A percentile compares a stretch with the other conserved stretches of the same genome.
Evolutionary conservation across 2,329 filamentous ascomycete species (phyloP).

Genomic region (Knufia petricola): DNA sequence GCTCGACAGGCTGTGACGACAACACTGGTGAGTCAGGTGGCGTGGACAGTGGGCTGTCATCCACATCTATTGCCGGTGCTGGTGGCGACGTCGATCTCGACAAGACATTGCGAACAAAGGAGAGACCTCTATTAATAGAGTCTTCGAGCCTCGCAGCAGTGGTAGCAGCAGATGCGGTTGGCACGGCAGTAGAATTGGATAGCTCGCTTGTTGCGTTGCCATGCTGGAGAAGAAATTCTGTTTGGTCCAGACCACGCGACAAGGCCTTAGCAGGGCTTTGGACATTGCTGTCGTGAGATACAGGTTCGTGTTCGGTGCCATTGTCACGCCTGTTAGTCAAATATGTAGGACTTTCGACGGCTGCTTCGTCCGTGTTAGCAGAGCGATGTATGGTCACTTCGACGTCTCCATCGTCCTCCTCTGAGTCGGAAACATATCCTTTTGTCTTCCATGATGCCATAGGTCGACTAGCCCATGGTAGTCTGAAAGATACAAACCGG

Average conservation of each 20-base stretch:
- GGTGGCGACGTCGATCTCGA: background rate
- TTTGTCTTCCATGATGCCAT: slow-evolving; percentile 37
- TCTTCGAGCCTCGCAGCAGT: slow-evolving; percentile 6
- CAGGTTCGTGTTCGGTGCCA: too few relatives aligned
- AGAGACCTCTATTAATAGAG: background rate
- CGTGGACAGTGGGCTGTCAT: slow-evolving; percentile 7
- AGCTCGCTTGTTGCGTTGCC: slow-evolving; percentile 1
- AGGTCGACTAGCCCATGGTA: slow-evolving; percentile 16
- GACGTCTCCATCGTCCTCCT: slow-evolving; percentile 35
- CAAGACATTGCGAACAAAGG: background rate
- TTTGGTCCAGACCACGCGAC: too few relatives aligned
- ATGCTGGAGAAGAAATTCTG: background rate
- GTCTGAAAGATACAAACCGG: background rate
- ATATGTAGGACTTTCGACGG: background rate
- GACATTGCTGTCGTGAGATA: too few relatives aligned
- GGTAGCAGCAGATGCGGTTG: background rate
- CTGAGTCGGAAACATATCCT: slow-evolving; percentile 44
- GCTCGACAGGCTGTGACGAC: background rate
- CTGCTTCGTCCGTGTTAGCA: slow-evolving; percentile 2
- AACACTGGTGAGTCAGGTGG: slow-evolving; percentile 22
- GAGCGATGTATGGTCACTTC: too few relatives aligned
- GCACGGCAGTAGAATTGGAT: slow-evolving; percentile 11
- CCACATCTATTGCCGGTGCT: background rate
- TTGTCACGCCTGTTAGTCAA: too few relatives aligned
- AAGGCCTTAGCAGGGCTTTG: too few relatives aligned